Conservation (phyloP, 2,329 filamentous ascomycete species). For the Exophiala oligosperma region DNA sequence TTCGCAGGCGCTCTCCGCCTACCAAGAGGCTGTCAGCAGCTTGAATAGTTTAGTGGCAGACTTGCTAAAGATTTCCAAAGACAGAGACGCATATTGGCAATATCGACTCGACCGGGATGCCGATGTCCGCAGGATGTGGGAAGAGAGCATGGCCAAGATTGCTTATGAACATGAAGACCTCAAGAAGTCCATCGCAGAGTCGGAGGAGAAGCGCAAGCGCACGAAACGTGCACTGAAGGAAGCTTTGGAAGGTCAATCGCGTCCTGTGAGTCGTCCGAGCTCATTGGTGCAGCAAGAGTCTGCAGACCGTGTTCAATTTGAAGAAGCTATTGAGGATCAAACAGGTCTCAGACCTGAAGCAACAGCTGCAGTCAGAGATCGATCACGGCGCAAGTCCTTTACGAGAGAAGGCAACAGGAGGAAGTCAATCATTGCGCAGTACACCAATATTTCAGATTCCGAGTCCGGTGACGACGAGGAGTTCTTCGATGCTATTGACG, state of each 20-base stretch:
- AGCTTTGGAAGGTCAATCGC: constrained; percentile 64
- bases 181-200: constrained; percentile 82
- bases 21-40: constrained; percentile 86
- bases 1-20: constrained; percentile 75
- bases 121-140: constrained; percentile 93
- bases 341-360: constrained; percentile 41
- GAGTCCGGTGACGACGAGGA: constrained; percentile 85
- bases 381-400: constrained; percentile 23
- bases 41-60: constrained; percentile 82
- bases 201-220: constrained; percentile 83
- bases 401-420: constrained; percentile 51
- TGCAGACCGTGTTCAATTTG: constrained; percentile 31
- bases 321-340: constrained; percentile 37
- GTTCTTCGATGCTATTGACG: constrained; percentile 96
- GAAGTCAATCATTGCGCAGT: constrained; percentile 67
- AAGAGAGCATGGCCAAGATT: constrained; percentile 98
- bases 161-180: constrained; percentile 90
- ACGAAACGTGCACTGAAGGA: constrained; percentile 89
- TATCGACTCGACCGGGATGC: constrained; percentile 88
- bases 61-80: constrained; percentile 85
- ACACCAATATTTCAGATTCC: constrained; percentile 69
- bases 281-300: constrained; percentile 28
- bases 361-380: constrained; percentile 22
- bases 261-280: constrained; percentile 41
- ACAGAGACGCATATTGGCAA: constrained; percentile 96